A percentile compares a stretch with the other conserved stretches of the same genome.
phyloP scores from a whole-genome alignment of 2,329 filamentous ascomycete genomes.

The Aspergillus fructus region DNA sequence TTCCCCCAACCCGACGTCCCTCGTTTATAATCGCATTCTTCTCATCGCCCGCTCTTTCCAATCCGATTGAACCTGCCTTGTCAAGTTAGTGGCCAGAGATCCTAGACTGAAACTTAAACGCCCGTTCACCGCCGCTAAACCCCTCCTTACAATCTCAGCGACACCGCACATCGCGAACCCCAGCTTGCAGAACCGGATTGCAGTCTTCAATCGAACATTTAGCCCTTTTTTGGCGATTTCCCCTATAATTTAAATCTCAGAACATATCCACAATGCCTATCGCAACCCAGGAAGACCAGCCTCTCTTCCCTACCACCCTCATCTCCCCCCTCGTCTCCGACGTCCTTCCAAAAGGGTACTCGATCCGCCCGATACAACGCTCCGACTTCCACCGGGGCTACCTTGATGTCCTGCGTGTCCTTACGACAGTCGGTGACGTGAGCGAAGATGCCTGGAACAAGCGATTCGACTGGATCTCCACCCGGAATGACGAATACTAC shows the following conservation, averaged over 20 bases:
- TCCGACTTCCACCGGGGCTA: conserved; percentile 80
- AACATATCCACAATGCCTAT: conserved; percentile 22
- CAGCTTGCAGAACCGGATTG: neutral
- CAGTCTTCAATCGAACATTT: neutral
- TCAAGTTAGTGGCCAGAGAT: neutral
- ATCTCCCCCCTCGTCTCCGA: conserved; percentile 73
- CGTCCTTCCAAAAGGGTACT: conserved; percentile 76
- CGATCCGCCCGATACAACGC: conserved; percentile 73
- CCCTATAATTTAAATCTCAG: neutral
- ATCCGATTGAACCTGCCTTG: neutral
- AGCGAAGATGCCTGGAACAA: conserved; percentile 70
- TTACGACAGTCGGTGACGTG: conserved; percentile 92
- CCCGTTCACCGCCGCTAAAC: conserved; percentile 2
- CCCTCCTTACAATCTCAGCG: neutral
- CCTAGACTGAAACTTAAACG: neutral
- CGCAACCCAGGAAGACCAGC: conserved; percentile 40
- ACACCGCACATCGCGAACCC: neutral
- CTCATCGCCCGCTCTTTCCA: neutral
- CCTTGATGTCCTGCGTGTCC: conserved; percentile 83
- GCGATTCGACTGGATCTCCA: conserved; percentile 78
- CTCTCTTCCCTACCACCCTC: conserved; percentile 74
- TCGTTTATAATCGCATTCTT: conserved; percentile 2
- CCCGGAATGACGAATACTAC: conserved; percentile 76
- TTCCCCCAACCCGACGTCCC: neutral
- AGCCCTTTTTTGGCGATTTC: neutral